Conservation (phyloP, 2,329 filamentous ascomycete genomes). For the Chrysoporthe puriensis region DNA sequence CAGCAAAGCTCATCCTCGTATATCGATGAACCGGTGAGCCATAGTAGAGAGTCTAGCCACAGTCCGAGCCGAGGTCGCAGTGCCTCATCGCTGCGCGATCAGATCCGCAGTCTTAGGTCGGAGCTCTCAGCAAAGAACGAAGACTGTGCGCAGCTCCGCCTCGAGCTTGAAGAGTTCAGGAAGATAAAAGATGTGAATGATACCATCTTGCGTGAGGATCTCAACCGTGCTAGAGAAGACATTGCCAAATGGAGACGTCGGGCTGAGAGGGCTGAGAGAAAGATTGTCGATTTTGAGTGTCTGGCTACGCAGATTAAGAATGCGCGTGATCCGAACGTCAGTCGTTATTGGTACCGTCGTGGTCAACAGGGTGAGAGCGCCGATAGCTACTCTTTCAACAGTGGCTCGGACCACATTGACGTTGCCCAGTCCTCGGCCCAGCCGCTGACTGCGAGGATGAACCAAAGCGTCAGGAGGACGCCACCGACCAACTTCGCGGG, state of each 20-base stretch:
- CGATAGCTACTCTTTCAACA: slow-evolving; percentile 21
- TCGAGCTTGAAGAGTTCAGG: slow-evolving; percentile 21
- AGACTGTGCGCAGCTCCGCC: slow-evolving; percentile 22
- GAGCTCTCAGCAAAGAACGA: slow-evolving; percentile 24
- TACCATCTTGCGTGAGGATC: slow-evolving; percentile 22
- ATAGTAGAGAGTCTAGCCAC: slow-evolving; percentile 6
- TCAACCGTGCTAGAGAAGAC: slow-evolving; percentile 19
- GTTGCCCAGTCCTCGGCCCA: slow-evolving; percentile 7
- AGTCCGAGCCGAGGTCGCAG: slow-evolving; percentile 15
- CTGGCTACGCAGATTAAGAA: slow-evolving; percentile 13
- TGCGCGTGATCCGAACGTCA: not conserved
- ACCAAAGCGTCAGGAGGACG: slow-evolving; percentile 20
- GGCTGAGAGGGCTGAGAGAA: slow-evolving; percentile 27
- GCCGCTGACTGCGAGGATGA: slow-evolving; percentile 22
- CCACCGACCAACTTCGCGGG: not conserved
- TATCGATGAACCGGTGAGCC: not conserved
- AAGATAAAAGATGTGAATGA: slow-evolving; percentile 21
- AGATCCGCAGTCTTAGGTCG: slow-evolving; percentile 24
- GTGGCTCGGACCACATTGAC: slow-evolving; percentile 22
- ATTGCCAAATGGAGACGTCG: slow-evolving; percentile 20
- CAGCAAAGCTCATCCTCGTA: slow-evolving; percentile 11
- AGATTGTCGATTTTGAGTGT: slow-evolving; percentile 16
- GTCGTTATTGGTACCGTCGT: not conserved
- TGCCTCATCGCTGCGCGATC: slow-evolving; percentile 26
- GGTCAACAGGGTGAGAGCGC: not conserved